Percentiles rank a stretch among this genome's conserved stretches.
phyloP scores from a whole-genome alignment of 768 basidiomycete species.

The Glaciozyma martinii region DNA sequence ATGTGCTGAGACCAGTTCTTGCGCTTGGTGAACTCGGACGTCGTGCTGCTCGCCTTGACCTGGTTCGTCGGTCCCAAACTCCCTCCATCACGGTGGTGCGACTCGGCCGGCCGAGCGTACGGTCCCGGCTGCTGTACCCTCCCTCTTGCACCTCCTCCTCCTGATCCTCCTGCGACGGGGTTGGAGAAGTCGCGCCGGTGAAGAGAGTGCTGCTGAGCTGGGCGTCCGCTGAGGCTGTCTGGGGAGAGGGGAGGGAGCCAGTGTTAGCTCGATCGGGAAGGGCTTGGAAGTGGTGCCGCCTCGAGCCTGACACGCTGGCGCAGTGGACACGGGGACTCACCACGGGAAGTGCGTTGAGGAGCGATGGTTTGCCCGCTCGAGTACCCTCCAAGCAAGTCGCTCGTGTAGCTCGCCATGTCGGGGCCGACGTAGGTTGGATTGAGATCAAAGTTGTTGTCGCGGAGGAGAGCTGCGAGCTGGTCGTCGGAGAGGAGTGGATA shows the following conservation, averaged over 20 bases:
- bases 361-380: no score
- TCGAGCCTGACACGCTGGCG: no score
- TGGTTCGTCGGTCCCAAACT: not conserved
- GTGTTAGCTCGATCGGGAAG: no score
- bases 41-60: constrained; percentile 30
- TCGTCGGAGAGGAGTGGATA: no score
- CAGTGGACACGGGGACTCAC: no score
- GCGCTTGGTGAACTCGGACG: constrained; percentile 33
- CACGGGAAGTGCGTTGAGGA: no score
- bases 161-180: not conserved
- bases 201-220: not conserved
- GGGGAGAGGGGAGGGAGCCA: not conserved
- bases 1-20: constrained; percentile 35
- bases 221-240: not conserved
- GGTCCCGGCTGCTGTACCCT: not conserved
- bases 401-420: no score
- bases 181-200: not conserved
- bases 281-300: no score
- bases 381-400: no score
- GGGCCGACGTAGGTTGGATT: no score
- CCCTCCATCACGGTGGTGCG: not conserved
- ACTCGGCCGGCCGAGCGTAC: constrained; percentile 3
- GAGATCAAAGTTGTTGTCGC: no score
- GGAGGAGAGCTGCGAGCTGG: no score
- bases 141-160: not conserved